phyloP scores from a whole-genome alignment of 495 filamentous ascomycete genomes.

The Hyaloscypha hepaticicola region DNA sequence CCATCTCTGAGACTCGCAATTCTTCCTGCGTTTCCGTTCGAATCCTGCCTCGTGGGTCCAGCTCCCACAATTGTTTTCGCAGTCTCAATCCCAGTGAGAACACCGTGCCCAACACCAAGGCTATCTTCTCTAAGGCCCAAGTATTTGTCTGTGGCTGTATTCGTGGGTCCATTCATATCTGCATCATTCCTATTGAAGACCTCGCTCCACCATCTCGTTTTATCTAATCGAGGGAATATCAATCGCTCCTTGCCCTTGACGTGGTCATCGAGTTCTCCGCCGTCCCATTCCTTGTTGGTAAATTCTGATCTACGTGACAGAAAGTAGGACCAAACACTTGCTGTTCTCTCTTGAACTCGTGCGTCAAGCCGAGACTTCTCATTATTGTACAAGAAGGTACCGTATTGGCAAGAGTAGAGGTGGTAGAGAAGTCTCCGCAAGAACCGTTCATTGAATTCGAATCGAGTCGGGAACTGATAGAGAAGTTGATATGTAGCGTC shows the following conservation, averaged over 20 bases:
- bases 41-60: slow-evolving; percentile 5
- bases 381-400: slow-evolving; percentile 93
- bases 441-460: slow-evolving; percentile 97
- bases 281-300: slow-evolving; percentile 74
- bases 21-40: slow-evolving; percentile 5
- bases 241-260: slow-evolving; percentile 77
- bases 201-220: slow-evolving; percentile 88
- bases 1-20: slow-evolving; percentile 44
- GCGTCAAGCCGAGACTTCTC: slow-evolving; percentile 86
- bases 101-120: slow-evolving; percentile 1
- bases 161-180: slow-evolving; percentile 83
- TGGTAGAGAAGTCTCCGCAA: slow-evolving; percentile 89
- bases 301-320: slow-evolving; percentile 75
- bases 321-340: slow-evolving; percentile 96
- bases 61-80: slow-evolving; percentile 7
- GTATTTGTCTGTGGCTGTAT: slow-evolving; percentile 37
- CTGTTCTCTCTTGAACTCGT: slow-evolving; percentile 66
- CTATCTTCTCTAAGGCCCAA: slow-evolving; percentile 15
- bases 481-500: slow-evolving; percentile 93
- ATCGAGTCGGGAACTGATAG: slow-evolving; percentile 81
- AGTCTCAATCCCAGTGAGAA: slow-evolving; percentile 30
- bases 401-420: slow-evolving; percentile 93
- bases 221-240: slow-evolving; percentile 68
- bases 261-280: slow-evolving; percentile 66
- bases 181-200: slow-evolving; percentile 78